Evolutionary conservation across 306 rosid species (phyloP).

Genomic region (Hippophae rhamnoides): DNA sequence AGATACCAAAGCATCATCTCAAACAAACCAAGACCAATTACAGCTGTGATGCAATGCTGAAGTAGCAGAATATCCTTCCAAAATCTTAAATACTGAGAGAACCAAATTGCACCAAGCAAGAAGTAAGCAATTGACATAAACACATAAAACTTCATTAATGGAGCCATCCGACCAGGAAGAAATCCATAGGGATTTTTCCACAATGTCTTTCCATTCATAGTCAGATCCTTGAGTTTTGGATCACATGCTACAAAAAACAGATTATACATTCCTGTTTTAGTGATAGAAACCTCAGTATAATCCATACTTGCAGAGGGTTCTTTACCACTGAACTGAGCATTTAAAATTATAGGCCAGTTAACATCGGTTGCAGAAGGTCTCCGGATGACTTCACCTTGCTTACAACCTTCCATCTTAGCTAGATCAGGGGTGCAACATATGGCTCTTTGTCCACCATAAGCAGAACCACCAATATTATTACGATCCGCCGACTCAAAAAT

Average conservation of each 20-base stretch:
- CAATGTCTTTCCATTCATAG: conserved; percentile 73
- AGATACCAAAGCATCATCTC: conserved; percentile 95
- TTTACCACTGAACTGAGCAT: conserved; percentile 43
- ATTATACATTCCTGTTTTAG: conserved; percentile 88
- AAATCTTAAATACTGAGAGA: conserved; percentile 78
- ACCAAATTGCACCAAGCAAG: conserved; percentile 61
- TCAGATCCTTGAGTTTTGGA: conserved; percentile 70
- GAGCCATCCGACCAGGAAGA: conserved; percentile 94
- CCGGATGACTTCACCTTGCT: conserved; percentile 84
- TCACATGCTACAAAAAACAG: conserved; percentile 86
- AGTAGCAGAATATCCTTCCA: conserved; percentile 86
- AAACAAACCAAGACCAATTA: conserved; percentile 76
- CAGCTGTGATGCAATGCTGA: conserved; percentile 82
- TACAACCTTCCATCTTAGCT: conserved; percentile 84
- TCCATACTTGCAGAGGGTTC: conserved; percentile 25
- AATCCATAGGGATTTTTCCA: conserved; percentile 93
- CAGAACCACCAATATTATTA: conserved; percentile 86
- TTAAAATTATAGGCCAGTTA: conserved; percentile 69
- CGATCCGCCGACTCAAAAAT: conserved; percentile 95
- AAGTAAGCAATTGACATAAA: conserved; percentile 62
- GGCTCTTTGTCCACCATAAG: conserved; percentile 93
- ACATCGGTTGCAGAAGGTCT: conserved; percentile 62
- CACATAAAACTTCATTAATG: conserved; percentile 67
- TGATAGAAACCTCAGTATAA: conserved; percentile 36
- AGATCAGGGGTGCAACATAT: conserved; percentile 91